Evolutionary conservation across 1,284 basidiomycete species (phyloP), one percentile per base, ranked within the genome.

Genomic region (Trametes hirsuta): DNA sequence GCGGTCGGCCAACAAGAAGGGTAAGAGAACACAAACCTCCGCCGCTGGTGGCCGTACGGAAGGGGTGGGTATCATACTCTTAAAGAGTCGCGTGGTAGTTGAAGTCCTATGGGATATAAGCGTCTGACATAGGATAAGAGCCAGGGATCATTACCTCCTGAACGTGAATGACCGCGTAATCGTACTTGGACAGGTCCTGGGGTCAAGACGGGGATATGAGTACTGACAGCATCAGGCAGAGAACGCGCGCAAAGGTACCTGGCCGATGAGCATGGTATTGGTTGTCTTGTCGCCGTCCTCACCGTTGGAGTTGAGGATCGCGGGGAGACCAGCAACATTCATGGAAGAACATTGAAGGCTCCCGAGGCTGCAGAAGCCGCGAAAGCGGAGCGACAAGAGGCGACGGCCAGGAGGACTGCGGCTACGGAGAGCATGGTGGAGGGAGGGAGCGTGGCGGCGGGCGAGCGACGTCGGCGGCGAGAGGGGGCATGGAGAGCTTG

Each of bases 21-120:
- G 15, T 34, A 9, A 24, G 39, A 34, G 24, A 10, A 42, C 12
- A 51, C 49, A 6, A 5, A 51, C 49, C 49, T 37, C 52, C 52
- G 6, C 60, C 60, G 44, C 55, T 57, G 4, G 60, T 61, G 41
- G 60, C 55, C 4, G 60, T 61, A 18, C 60, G 55, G 55, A 44
- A 58, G 25, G 60, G 55, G 21, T 61, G 60, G 36, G n/a, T 53
- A 25, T 61, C 60, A n/a, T 24, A 45, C 25, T 18, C 24, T 52
- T 61, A 61, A 24, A 61, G 36, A 8, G 51, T 50, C 11, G 60
- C 60, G 15, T 61, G 60, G 47, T 58, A 61, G 55, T 61, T 61
- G 55, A 61, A 61, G 39, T 61, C 60, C 55, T 53, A n/a, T 34
- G 25, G n/a, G 21, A 41, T 2, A 36, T 44, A 12, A 56, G 40